A percentile compares a stretch with the other conserved stretches of the same genome.
phyloP scores from a whole-genome alignment of 805 yeast species.

The Ogataea polymorpha region DNA sequence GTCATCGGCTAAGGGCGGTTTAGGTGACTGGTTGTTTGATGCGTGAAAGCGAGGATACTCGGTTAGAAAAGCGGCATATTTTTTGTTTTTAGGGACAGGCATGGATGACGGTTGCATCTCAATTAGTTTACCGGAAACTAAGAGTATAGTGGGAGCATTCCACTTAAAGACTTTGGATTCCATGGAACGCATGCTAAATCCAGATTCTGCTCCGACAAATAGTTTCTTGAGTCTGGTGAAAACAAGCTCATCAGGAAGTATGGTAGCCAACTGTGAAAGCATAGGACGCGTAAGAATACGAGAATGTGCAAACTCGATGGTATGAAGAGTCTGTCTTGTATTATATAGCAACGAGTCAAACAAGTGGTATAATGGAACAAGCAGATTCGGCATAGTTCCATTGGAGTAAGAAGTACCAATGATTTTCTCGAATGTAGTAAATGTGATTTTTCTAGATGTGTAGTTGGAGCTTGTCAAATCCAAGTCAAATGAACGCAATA shows the following conservation, averaged over 20 bases:
- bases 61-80: conserved; percentile 50
- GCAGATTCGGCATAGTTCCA: conserved; percentile 40
- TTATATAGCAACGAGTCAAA: conserved; percentile 40
- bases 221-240: conserved; percentile 53
- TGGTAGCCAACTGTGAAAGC: conserved; percentile 37
- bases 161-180: conserved; percentile 84
- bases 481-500: conserved; percentile 50
- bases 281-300: conserved; percentile 38
- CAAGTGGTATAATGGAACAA: conserved; percentile 43
- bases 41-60: conserved; percentile 44
- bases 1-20: conserved; percentile 26
- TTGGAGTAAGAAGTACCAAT: conserved; percentile 22
- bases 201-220: conserved; percentile 70
- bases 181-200: conserved; percentile 84
- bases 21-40: conserved; percentile 11
- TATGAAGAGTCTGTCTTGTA: conserved; percentile 4
- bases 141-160: conserved; percentile 78
- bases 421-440: conserved; percentile 32
- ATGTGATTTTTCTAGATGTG: conserved; percentile 22
- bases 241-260: conserved; percentile 39
- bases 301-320: conserved; percentile 23
- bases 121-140: conserved; percentile 64
- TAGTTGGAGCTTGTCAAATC: conserved; percentile 29
- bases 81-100: conserved; percentile 37
- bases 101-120: conserved; percentile 14